Percentiles rank a stretch among this genome's conserved stretches.
Evolutionary conservation across 176 grass and related monocot genomes (phyloP).

Genomic region (Cenchrus purpureus): DNA sequence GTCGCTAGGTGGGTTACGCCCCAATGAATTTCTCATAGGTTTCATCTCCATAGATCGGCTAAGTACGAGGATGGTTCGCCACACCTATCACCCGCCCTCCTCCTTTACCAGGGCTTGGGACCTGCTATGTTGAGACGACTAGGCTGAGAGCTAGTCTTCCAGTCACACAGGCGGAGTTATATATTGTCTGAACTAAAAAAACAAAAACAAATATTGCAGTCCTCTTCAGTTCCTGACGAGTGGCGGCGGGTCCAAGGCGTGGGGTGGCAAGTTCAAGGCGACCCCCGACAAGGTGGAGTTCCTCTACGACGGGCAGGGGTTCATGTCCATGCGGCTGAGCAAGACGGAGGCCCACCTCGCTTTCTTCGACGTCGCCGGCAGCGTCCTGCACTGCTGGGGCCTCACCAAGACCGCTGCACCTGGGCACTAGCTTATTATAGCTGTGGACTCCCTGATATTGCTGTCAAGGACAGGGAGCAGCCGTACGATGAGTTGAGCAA

Average conservation of each 20-base stretch:
- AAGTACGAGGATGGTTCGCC: no score
- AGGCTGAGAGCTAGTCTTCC: no score
- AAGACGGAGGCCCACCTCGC: constrained; percentile 28
- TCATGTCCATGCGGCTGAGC: constrained; percentile 73
- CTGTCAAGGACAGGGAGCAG: background rate
- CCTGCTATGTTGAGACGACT: no score
- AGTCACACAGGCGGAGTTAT: no score
- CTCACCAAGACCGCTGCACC: constrained; percentile 40
- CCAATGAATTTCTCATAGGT: no score
- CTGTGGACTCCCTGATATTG: background rate
- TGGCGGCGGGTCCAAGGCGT: constrained; percentile 84
- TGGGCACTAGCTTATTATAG: background rate
- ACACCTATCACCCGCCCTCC: no score
- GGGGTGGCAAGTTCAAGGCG: constrained; percentile 64
- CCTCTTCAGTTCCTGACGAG: constrained; percentile 69
- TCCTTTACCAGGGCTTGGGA: no score
- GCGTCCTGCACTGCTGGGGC: constrained; percentile 65
- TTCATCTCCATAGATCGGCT: no score
- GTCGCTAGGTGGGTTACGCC: no score
- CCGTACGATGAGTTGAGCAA: background rate
- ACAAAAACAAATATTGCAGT: constrained; percentile 15
- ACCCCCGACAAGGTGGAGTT: constrained; percentile 66
- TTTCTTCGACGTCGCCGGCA: constrained; percentile 73
- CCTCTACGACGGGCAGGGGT: constrained; percentile 91
- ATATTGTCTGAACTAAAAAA: no score